Percentiles rank a stretch among this genome's conserved stretches.
These are phyloP conservation scores for Terfezia boudieri DNA, from an alignment of 495 filamentous ascomycete genomes.

Conservation along the genomic window DNA sequence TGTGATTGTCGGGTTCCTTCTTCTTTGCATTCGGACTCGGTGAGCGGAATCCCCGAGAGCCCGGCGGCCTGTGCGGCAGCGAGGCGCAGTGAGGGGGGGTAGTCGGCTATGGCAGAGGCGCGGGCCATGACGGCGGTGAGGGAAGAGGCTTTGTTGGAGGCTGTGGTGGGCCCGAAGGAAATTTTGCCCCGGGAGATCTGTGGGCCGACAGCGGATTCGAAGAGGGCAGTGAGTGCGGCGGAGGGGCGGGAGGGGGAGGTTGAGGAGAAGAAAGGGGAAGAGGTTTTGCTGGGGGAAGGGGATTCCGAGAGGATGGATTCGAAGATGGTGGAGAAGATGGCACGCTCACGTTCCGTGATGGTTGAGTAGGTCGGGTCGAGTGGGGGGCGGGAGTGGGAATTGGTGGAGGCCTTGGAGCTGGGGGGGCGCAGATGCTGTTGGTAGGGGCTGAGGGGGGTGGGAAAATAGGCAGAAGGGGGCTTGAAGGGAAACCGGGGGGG, in stretches of 20 bases:
- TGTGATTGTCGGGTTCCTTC: not conserved
- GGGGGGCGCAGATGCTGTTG: too few relatives aligned
- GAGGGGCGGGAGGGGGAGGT: not conserved
- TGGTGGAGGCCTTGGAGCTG: not conserved
- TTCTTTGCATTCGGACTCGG: not conserved
- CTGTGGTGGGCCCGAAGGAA: constrained; percentile 6
- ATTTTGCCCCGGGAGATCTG: constrained; percentile 3
- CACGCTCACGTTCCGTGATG: constrained; percentile 8
- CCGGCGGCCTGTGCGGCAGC: constrained; percentile 12
- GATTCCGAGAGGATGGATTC: constrained; percentile 10
- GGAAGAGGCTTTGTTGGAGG: constrained; percentile 1
- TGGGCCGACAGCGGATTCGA: constrained; percentile 15
- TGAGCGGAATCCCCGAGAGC: not conserved
- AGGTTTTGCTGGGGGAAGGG: not conserved
- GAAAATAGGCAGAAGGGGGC: not conserved
- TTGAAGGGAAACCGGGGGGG: not conserved
- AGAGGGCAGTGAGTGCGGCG: constrained; percentile 9
- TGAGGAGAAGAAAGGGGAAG: not conserved
- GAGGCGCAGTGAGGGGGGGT: constrained; percentile 2
- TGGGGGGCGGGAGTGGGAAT: not conserved
- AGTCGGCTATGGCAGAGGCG: constrained; percentile 7
- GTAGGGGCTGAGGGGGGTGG: not conserved
- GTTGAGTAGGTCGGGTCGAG: not conserved
- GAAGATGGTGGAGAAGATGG: constrained; percentile 18
- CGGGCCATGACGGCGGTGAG: constrained; percentile 2